Percentiles rank a stretch among this genome's conserved stretches.
Evolutionary conservation across 805 yeast species (phyloP).

Genomic region (Metschnikowia chrysomelidarum): DNA sequence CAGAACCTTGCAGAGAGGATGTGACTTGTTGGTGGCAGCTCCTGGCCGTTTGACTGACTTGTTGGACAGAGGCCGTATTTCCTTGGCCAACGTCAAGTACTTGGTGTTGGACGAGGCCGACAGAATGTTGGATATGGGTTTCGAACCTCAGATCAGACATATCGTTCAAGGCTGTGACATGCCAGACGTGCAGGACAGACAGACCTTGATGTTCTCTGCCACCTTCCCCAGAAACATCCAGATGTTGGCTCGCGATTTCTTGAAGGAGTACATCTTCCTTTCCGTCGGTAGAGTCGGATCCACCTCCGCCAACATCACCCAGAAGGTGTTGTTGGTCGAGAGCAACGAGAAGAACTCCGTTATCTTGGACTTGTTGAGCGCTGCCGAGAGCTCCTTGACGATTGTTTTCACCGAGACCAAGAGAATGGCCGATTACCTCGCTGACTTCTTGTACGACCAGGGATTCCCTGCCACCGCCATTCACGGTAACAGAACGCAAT

Average conservation of each 20-base stretch:
- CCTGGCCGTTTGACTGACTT: slow-evolving; percentile 98
- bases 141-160: slow-evolving; percentile 98
- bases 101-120: slow-evolving; percentile 98
- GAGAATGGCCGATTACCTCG: slow-evolving; percentile 95
- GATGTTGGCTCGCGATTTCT: slow-evolving; percentile 94
- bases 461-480: slow-evolving; percentile 96
- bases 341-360: slow-evolving; percentile 89
- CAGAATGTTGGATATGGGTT: slow-evolving; percentile 99
- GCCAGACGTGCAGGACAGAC: slow-evolving; percentile 90
- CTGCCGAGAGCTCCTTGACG: slow-evolving; percentile 80
- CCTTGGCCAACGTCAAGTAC: slow-evolving; percentile 85
- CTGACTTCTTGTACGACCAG: slow-evolving; percentile 86
- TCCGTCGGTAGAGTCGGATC: slow-evolving; percentile 99
- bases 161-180: slow-evolving; percentile 97
- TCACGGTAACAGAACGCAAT: slow-evolving; percentile 98
- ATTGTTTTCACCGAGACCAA: slow-evolving; percentile 97
- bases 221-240: slow-evolving; percentile 99
- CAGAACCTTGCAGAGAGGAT: slow-evolving; percentile 86
- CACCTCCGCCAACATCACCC: slow-evolving; percentile 97
- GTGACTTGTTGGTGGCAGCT: slow-evolving; percentile 95
- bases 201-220: slow-evolving; percentile 97
- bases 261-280: slow-evolving; percentile 91
- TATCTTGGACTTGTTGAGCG: slow-evolving; percentile 77
- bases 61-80: slow-evolving; percentile 91
- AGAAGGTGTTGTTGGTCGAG: slow-evolving; percentile 88